Conservation (phyloP, 441 rosid genomes). For the Adansonia rubrostipa region DNA sequence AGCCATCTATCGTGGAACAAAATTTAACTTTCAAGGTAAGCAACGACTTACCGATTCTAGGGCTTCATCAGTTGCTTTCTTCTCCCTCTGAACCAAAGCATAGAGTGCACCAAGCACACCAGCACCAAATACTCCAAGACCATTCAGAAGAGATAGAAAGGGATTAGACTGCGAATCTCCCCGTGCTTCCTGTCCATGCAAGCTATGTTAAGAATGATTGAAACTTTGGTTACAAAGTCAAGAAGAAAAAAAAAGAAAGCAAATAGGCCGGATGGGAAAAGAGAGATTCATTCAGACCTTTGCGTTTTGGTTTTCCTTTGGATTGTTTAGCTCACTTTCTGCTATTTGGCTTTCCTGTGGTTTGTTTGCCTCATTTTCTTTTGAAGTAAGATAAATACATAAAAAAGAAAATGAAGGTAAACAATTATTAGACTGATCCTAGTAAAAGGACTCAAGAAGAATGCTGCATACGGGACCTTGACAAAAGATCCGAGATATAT, state of each 20-base stretch:
- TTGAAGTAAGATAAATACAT: slow-evolving; percentile 44
- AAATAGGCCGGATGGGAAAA: slow-evolving; percentile 21
- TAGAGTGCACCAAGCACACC: slow-evolving; percentile 88
- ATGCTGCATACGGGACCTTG: not conserved
- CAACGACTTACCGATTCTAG: slow-evolving; percentile 68
- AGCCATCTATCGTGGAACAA: not conserved
- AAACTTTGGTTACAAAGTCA: slow-evolving; percentile 21
- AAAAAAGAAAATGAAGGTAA: not conserved
- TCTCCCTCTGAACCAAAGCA: slow-evolving; percentile 71
- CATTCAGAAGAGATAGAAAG: slow-evolving; percentile 71
- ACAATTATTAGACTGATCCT: not conserved
- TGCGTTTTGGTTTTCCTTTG: slow-evolving; percentile 24
- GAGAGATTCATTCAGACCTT: slow-evolving; percentile 55
- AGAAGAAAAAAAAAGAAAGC: slow-evolving; percentile 11
- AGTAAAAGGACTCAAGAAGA: slow-evolving; percentile 2
- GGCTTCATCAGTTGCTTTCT: slow-evolving; percentile 50
- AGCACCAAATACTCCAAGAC: slow-evolving; percentile 72
- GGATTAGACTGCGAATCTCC: slow-evolving; percentile 57
- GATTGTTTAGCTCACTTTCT: slow-evolving; percentile 10
- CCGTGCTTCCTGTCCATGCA: slow-evolving; percentile 51
- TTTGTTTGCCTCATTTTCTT: slow-evolving; percentile 42
- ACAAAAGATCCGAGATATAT: not conserved
- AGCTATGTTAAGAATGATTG: slow-evolving; percentile 29
- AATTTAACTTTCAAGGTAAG: slow-evolving; percentile 23
- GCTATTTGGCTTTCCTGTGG: slow-evolving; percentile 12